Evolutionary conservation across 2,329 filamentous ascomycete genomes (phyloP), one percentile per base, ranked within the genome.

Genomic region (Colletotrichum sp.): DNA sequence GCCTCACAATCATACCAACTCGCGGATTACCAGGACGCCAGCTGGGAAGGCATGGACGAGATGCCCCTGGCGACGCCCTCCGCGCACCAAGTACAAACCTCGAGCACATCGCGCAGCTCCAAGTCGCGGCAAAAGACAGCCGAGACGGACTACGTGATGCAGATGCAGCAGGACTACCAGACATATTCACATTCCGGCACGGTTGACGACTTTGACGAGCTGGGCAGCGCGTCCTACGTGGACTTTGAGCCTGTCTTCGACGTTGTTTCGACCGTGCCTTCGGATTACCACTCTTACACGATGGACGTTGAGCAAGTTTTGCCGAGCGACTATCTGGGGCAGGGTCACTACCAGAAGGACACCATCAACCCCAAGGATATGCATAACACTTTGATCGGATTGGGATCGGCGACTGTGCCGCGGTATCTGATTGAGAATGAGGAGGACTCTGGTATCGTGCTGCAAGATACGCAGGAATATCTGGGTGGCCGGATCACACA

Each of bases 181-280:
- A 65, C 49, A 9, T 76, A 76, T 29, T 63, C 71, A 6, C 69
- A 72, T 8, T 44, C 73, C 0, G 73, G 69, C 16, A 63, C 63
- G 22, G 25, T 74, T 6, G 74, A 76, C 29, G 74, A 76, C 34
- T 69, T 76, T 25, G 74, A 76, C 22, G 71, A 73, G 8, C 49
- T 76, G 11, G 59, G 39, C 44, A 69, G 57, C 49, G 44, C 70
- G 11, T 68, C 70, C 6, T 76, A 71, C 15, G 62, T 76, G 16
- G 74, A 76, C 8, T 74, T 76, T n/a, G 74, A 76, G 74, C 74
- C 74, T 2, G 74, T 74, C 1, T 76, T 76, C 12, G 74, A 76
- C 27, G 74, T 76, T 7, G 74, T 74, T 3, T 76, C 73, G 3
- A 76, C 73, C 8, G 73, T 76, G 15, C 73, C 73, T 9, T 76